These are phyloP conservation scores for Ganoderma multipileum DNA, from an alignment of 1,284 basidiomycete species.

Conservation along the genomic window DNA sequence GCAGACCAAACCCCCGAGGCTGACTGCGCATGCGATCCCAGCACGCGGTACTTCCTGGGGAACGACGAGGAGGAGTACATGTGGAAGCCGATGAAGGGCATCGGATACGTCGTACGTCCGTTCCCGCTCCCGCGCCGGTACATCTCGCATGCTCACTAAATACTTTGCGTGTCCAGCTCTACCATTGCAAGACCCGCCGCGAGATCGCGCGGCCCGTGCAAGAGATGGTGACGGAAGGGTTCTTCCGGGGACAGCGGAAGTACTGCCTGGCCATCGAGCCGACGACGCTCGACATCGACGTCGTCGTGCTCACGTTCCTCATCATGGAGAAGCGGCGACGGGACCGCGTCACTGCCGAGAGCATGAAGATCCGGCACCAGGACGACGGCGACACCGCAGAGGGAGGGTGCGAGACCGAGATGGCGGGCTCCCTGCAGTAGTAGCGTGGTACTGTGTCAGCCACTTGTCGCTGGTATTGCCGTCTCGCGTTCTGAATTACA, in stretches of 20 bases:
- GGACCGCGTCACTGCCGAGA: constrained; percentile 42
- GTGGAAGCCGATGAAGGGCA: constrained; percentile 52
- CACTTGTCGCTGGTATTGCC: not conserved
- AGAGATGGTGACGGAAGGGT: constrained; percentile 45
- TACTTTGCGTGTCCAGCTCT: constrained; percentile 23
- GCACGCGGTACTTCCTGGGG: constrained; percentile 57
- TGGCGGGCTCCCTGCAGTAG: not conserved
- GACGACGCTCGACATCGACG: constrained; percentile 51
- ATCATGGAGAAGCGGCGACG: constrained; percentile 60
- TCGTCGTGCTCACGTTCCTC: constrained; percentile 57
- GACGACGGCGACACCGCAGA: constrained; percentile 50
- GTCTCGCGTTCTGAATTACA: too few relatives aligned
- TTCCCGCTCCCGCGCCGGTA: not conserved
- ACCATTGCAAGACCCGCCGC: constrained; percentile 39
- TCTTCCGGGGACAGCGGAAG: constrained; percentile 55
- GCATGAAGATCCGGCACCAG: constrained; percentile 39
- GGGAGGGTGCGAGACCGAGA: constrained; percentile 28
- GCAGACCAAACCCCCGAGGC: not conserved
- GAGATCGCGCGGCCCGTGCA: constrained; percentile 50
- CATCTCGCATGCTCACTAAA: constrained; percentile 41
- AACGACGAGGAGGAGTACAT: constrained; percentile 56
- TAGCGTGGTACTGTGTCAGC: not conserved
- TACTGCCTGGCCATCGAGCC: constrained; percentile 53
- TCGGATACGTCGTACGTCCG: constrained; percentile 49
- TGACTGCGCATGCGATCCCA: constrained; percentile 25